Percentiles rank a stretch among this genome's conserved stretches.
These are phyloP conservation scores for Pythium coloratum DNA, from an alignment of 352 stramenopile genomes.

Conservation along the genomic window DNA sequence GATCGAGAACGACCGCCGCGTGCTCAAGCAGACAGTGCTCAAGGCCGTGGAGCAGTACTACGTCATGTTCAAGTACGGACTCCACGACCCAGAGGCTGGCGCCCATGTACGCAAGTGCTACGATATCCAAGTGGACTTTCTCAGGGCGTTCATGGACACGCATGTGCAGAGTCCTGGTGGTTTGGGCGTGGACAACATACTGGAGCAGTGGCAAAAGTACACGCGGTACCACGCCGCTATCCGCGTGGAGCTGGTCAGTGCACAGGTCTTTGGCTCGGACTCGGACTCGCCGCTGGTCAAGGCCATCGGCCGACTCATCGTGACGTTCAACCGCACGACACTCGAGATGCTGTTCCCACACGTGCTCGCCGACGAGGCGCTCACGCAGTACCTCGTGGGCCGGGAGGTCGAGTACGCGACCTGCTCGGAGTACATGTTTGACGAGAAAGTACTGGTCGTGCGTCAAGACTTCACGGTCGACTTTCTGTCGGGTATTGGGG, in stretches of 20 bases:
- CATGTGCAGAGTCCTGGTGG: conserved; percentile 42
- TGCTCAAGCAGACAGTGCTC: conserved; percentile 35
- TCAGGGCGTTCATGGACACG: conserved; percentile 48
- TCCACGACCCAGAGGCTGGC: conserved; percentile 47
- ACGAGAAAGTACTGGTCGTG: conserved; percentile 46
- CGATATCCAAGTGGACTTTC: conserved; percentile 54
- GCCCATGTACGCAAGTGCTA: conserved; percentile 41
- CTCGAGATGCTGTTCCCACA: conserved; percentile 73
- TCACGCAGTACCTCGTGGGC: conserved; percentile 60
- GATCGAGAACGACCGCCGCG: conserved; percentile 40
- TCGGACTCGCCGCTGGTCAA: conserved; percentile 51
- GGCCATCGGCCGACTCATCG: conserved; percentile 36
- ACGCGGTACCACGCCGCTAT: conserved; percentile 51
- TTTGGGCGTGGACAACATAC: conserved; percentile 37
- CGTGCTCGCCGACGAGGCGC: conserved; percentile 48
- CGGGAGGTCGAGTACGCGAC: conserved; percentile 53
- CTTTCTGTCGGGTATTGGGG: conserved; percentile 51
- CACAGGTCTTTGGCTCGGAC: conserved; percentile 46
- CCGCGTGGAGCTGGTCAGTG: conserved; percentile 31
- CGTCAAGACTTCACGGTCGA: conserved; percentile 56
- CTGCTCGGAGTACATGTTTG: conserved; percentile 59
- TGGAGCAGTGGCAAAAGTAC: conserved; percentile 70
- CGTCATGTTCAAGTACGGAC: conserved; percentile 51
- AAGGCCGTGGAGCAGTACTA: conserved; percentile 70
- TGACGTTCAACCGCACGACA: conserved; percentile 51